phyloP scores from a whole-genome alignment of 805 yeast species.

The Lipomyces japonicus region DNA sequence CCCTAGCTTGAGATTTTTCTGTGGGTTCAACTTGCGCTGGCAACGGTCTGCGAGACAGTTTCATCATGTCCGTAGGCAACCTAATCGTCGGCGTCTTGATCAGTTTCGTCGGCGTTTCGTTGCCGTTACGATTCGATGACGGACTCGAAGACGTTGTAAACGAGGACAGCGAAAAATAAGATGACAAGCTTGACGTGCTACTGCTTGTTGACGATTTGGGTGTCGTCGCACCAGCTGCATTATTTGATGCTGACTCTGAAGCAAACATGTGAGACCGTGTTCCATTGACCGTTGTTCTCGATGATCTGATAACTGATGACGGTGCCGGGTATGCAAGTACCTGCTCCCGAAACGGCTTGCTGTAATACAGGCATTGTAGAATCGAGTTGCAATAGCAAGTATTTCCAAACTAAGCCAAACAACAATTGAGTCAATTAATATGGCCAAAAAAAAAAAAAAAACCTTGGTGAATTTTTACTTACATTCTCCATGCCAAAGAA shows the following conservation, averaged over 20 bases:
- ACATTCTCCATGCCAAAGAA: slow-evolving; percentile 45
- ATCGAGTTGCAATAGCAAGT: slow-evolving; percentile 91
- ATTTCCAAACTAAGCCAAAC: slow-evolving; percentile 51
- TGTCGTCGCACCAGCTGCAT: background rate
- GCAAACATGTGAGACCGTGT: slow-evolving; percentile 12
- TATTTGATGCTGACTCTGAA: background rate
- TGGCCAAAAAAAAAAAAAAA: background rate
- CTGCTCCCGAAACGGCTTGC: slow-evolving; percentile 61
- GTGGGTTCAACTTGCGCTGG: background rate
- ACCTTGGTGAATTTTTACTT: background rate
- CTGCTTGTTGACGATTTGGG: background rate
- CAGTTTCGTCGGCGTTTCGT: background rate
- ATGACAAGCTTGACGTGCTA: slow-evolving; percentile 9
- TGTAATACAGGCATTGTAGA: slow-evolving; percentile 78
- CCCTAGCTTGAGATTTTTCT: background rate
- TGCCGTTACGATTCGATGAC: background rate
- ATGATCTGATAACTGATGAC: slow-evolving; percentile 18
- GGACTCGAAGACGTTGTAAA: background rate
- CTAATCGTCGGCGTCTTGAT: slow-evolving; percentile 4
- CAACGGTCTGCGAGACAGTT: slow-evolving; percentile 3
- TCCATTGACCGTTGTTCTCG: slow-evolving; percentile 18
- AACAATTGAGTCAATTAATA: background rate
- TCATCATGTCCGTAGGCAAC: slow-evolving; percentile 18
- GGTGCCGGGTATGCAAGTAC: slow-evolving; percentile 47
- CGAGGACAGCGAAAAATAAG: slow-evolving; percentile 9